These are phyloP conservation scores for Dalechampia spathulata DNA, from an alignment of 441 rosid species.

Conservation along the genomic window DNA sequence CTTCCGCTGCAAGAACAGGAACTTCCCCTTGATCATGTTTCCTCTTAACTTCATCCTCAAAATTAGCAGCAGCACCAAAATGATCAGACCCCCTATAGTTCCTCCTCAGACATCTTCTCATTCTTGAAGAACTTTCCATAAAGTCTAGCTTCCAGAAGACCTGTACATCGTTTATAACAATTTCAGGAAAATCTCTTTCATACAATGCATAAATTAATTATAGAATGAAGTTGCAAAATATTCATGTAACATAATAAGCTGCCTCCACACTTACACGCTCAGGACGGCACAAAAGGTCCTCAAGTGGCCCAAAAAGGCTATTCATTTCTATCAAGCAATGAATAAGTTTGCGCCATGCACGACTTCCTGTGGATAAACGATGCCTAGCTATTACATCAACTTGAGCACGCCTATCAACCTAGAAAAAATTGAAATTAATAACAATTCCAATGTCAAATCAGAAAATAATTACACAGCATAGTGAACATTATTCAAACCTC, in stretches of 20 bases:
- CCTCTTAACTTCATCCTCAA: slow-evolving; percentile 50
- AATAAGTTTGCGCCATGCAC: slow-evolving; percentile 90
- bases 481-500: slow-evolving; percentile 57
- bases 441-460: slow-evolving; percentile 12
- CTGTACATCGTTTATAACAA: slow-evolving; percentile 32
- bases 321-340: slow-evolving; percentile 80
- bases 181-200: background rate
- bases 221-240: background rate
- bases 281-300: slow-evolving; percentile 50
- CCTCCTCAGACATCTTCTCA: slow-evolving; percentile 88
- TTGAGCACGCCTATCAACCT: slow-evolving; percentile 94
- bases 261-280: slow-evolving; percentile 49
- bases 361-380: slow-evolving; percentile 60
- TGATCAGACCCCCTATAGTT: slow-evolving; percentile 83
- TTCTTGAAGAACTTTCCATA: slow-evolving; percentile 95
- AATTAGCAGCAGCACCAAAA: slow-evolving; percentile 92
- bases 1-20: slow-evolving; percentile 85
- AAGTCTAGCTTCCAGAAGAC: slow-evolving; percentile 96
- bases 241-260: background rate
- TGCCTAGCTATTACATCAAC: slow-evolving; percentile 60
- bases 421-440: slow-evolving; percentile 19
- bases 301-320: slow-evolving; percentile 83
- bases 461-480: slow-evolving; percentile 14
- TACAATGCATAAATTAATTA: background rate
- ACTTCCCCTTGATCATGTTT: slow-evolving; percentile 43